Evolutionary conservation across 768 basidiomycete species (phyloP).

Genomic region (Naematelia aurantialba): DNA sequence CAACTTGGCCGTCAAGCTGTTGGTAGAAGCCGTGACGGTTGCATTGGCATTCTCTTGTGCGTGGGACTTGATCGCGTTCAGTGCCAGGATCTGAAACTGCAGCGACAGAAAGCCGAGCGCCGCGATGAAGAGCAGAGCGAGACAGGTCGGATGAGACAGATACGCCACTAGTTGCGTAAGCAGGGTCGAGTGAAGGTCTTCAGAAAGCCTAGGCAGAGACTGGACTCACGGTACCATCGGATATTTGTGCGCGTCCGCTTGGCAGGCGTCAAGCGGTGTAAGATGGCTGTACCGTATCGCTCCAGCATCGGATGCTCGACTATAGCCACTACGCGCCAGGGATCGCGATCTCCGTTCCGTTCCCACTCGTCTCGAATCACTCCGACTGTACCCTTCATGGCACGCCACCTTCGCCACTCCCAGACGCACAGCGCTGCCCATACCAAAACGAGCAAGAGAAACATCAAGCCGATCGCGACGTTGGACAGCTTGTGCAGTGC

Average conservation of each 20-base stretch:
- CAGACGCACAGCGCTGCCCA: slow-evolving; percentile 69
- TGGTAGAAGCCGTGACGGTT: slow-evolving; percentile 58
- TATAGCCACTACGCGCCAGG: slow-evolving; percentile 45
- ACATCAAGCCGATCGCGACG: slow-evolving; percentile 71
- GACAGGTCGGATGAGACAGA: slow-evolving; percentile 83
- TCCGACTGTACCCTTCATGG: slow-evolving; percentile 39
- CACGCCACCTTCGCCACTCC: slow-evolving; percentile 83
- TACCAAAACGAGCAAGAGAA: slow-evolving; percentile 67
- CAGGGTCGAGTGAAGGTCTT: background rate
- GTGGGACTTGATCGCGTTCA: slow-evolving; percentile 67
- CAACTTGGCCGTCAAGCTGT: slow-evolving; percentile 54
- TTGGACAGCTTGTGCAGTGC: slow-evolving; percentile 76
- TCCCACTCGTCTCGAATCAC: slow-evolving; percentile 33
- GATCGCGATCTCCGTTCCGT: slow-evolving; percentile 27
- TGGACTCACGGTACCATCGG: slow-evolving; percentile 67
- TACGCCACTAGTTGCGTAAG: slow-evolving; percentile 58
- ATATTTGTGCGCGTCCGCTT: slow-evolving; percentile 60
- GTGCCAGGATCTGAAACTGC: slow-evolving; percentile 76
- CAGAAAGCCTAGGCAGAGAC: background rate
- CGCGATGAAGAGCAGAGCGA: slow-evolving; percentile 89
- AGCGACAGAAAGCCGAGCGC: slow-evolving; percentile 81
- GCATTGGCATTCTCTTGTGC: slow-evolving; percentile 64
- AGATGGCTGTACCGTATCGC: slow-evolving; percentile 32
- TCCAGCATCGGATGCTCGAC: slow-evolving; percentile 48
- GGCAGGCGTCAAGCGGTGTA: slow-evolving; percentile 22